Evolutionary conservation across 164 flowering plant species (phyloP).

Genomic region (Kingdonia uniflora): DNA sequence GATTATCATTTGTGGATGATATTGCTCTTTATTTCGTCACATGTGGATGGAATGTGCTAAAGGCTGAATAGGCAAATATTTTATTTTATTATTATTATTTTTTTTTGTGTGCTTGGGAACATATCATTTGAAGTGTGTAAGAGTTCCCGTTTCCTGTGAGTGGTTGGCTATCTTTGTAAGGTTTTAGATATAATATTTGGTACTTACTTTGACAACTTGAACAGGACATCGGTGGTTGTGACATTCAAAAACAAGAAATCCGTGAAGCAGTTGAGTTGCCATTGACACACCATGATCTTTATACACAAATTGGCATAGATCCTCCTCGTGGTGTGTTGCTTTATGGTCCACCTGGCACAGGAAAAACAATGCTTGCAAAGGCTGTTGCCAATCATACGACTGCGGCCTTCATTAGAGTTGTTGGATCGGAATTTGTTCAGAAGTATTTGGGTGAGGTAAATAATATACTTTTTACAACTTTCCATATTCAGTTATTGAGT

Average conservation of each 20-base stretch:
- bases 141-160: no score
- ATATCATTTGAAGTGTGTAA: no score
- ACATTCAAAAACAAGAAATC: neutral
- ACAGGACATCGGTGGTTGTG: slow-evolving; percentile 13
- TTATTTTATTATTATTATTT: no score
- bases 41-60: no score
- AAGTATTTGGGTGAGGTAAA: slow-evolving; percentile 92
- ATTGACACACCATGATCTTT: neutral
- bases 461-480: no score
- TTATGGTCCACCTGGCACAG: slow-evolving; percentile 96
- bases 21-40: no score
- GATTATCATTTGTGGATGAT: no score
- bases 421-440: slow-evolving; percentile 97
- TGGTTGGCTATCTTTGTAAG: neutral
- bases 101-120: no score
- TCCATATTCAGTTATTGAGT: no score
- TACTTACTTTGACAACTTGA: no score
- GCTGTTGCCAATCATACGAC: slow-evolving; percentile 94
- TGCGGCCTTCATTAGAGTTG: slow-evolving; percentile 92
- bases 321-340: slow-evolving; percentile 29
- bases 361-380: slow-evolving; percentile 96
- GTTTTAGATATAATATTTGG: no score
- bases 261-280: slow-evolving; percentile 1
- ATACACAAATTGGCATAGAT: neutral
- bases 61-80: no score